These are phyloP conservation scores for Yamadazyma laniorum DNA, from an alignment of 805 yeast genomes.

Conservation along the genomic window DNA sequence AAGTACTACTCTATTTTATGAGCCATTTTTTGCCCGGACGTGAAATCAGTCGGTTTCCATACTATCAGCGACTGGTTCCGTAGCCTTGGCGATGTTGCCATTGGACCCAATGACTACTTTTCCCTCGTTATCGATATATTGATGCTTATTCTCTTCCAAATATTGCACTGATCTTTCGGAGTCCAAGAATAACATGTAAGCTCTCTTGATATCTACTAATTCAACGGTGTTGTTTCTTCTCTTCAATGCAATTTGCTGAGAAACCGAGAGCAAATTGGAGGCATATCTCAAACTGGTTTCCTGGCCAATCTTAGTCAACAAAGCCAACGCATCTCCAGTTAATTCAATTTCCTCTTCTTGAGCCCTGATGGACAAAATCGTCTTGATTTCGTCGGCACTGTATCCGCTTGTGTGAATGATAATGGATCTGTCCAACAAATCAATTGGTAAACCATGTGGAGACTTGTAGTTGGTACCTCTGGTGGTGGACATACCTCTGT, in stretches of 20 bases:
- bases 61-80: slow-evolving; percentile 26
- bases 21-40: not conserved
- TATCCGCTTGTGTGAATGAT: slow-evolving; percentile 85
- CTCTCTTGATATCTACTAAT: slow-evolving; percentile 80
- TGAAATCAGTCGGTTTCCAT: slow-evolving; percentile 37
- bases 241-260: slow-evolving; percentile 81
- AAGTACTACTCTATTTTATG: not conserved
- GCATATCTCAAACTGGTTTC: slow-evolving; percentile 93
- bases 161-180: slow-evolving; percentile 85
- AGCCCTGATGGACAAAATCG: slow-evolving; percentile 85
- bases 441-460: slow-evolving; percentile 97
- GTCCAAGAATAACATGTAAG: slow-evolving; percentile 84
- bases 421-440: slow-evolving; percentile 88
- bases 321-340: slow-evolving; percentile 75
- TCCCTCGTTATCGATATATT: slow-evolving; percentile 79
- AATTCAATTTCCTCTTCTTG: slow-evolving; percentile 92
- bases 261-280: slow-evolving; percentile 83
- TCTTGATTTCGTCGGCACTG: slow-evolving; percentile 76
- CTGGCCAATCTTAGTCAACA: slow-evolving; percentile 83
- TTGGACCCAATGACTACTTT: slow-evolving; percentile 53
- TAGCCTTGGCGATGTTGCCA: slow-evolving; percentile 6
- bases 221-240: slow-evolving; percentile 73
- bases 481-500: slow-evolving; percentile 90
- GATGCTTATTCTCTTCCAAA: slow-evolving; percentile 64
- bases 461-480: slow-evolving; percentile 92